Conservation (phyloP, 768 basidiomycete species). For the Trametes cubensis region DNA sequence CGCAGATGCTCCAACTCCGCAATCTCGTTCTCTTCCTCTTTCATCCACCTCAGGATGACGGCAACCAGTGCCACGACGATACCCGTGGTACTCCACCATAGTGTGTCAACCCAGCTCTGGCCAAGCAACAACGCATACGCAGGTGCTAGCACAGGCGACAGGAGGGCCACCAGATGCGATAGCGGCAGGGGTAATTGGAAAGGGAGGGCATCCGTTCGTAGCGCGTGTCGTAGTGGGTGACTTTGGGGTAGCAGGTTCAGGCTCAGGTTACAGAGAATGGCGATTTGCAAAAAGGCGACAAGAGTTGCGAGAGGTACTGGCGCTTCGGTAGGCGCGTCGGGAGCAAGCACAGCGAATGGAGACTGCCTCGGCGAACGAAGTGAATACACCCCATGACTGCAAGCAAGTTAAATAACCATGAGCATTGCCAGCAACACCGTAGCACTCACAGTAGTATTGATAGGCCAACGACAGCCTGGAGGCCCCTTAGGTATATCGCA, state of each 20-base stretch:
- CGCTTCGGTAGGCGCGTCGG: background rate
- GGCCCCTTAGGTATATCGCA: conserved; percentile 18
- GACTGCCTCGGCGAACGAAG: conserved; percentile 22
- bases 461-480: conserved; percentile 26
- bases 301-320: conserved; percentile 20
- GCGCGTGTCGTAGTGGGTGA: conserved; percentile 8
- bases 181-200: conserved; percentile 21
- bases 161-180: conserved; percentile 17
- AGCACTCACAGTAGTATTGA: conserved; percentile 29
- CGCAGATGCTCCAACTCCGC: conserved; percentile 28
- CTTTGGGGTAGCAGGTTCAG: conserved; percentile 13
- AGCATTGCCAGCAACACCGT: no score
- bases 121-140: conserved; percentile 20
- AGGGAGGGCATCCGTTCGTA: conserved; percentile 6
- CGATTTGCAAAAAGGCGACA: conserved; percentile 25
- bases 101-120: conserved; percentile 24
- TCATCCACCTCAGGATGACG: conserved; percentile 23
- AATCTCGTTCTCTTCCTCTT: conserved; percentile 26
- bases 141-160: conserved; percentile 23
- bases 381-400: conserved; percentile 29
- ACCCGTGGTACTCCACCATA: conserved; percentile 29
- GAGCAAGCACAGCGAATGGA: conserved; percentile 27
- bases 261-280: conserved; percentile 27
- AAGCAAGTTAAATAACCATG: background rate
- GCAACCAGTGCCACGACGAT: conserved; percentile 23